A percentile compares a stretch with the other conserved stretches of the same genome.
Evolutionary conservation across 306 rosid genomes (phyloP).

Genomic region (Gynostemma pentaphyllum): DNA sequence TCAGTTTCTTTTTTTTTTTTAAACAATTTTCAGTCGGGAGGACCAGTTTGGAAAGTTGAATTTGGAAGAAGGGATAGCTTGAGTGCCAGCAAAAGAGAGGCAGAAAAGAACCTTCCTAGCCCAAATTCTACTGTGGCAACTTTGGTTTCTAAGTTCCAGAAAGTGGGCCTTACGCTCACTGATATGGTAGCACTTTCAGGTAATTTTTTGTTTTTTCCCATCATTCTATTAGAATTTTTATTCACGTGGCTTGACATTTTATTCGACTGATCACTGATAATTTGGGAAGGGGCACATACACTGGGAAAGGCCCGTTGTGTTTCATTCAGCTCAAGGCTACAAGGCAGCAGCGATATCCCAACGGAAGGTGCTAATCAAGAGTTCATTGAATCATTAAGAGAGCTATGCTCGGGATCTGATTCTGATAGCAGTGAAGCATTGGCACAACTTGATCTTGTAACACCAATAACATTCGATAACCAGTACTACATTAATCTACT

Average conservation of each 20-base stretch:
- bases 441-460: constrained; percentile 53
- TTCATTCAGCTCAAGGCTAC: constrained; percentile 50
- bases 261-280: background rate
- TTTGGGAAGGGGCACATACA: constrained; percentile 60
- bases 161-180: constrained; percentile 41
- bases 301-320: constrained; percentile 74
- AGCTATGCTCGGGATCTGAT: constrained; percentile 39
- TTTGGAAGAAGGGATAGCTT: constrained; percentile 70
- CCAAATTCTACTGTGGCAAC: constrained; percentile 66
- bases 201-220: constrained; percentile 1
- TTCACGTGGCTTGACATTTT: background rate
- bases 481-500: constrained; percentile 67
- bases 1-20: too few species aligned
- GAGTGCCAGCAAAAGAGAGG: constrained; percentile 47
- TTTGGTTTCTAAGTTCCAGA: constrained; percentile 52
- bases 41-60: constrained; percentile 73
- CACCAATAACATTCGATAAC: constrained; percentile 74
- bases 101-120: constrained; percentile 60
- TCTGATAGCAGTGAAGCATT: constrained; percentile 12
- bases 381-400: constrained; percentile 46
- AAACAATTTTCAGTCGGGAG: constrained; percentile 50
- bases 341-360: constrained; percentile 12
- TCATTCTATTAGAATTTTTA: too few species aligned
- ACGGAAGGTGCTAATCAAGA: constrained; percentile 21
- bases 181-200: constrained; percentile 88